phyloP scores from a whole-genome alignment of 352 stramenopile genomes.

The Globisporangium irregulare region DNA sequence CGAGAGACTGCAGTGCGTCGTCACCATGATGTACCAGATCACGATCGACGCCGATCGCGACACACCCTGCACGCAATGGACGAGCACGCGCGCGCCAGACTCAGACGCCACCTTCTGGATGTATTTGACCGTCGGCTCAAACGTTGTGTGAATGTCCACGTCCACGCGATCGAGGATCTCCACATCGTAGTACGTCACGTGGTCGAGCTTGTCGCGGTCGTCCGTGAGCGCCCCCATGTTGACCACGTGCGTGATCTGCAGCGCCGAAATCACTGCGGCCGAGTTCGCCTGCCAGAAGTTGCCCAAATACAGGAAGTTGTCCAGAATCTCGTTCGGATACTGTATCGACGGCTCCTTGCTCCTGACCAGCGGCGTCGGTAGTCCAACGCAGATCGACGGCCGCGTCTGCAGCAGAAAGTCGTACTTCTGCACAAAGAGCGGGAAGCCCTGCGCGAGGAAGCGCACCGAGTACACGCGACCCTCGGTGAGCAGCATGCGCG shows the following conservation, averaged over 20 bases:
- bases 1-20: conserved; percentile 66
- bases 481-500: conserved; percentile 57
- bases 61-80: conserved; percentile 81
- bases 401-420: conserved; percentile 47
- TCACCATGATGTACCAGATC: conserved; percentile 80
- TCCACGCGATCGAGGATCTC: conserved; percentile 55
- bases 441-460: conserved; percentile 67
- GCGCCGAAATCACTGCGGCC: conserved; percentile 38
- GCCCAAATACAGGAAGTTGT: conserved; percentile 66
- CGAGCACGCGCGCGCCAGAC: conserved; percentile 46
- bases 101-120: conserved; percentile 39
- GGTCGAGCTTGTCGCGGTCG: conserved; percentile 47
- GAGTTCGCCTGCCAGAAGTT: conserved; percentile 84
- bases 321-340: conserved; percentile 78
- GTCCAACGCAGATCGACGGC: conserved; percentile 19
- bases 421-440: conserved; percentile 66
- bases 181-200: conserved; percentile 67
- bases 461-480: conserved; percentile 68
- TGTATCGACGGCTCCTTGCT: conserved; percentile 22
- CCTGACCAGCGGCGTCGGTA: background rate
- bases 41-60: conserved; percentile 75
- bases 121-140: conserved; percentile 48
- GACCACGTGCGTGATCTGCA: conserved; percentile 71
- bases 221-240: conserved; percentile 69
- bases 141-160: conserved; percentile 55